Percentiles rank a stretch among this genome's conserved stretches.
Evolutionary conservation across 106 monocot species (phyloP).

Genomic region (Phalaenopsis equestris): DNA sequence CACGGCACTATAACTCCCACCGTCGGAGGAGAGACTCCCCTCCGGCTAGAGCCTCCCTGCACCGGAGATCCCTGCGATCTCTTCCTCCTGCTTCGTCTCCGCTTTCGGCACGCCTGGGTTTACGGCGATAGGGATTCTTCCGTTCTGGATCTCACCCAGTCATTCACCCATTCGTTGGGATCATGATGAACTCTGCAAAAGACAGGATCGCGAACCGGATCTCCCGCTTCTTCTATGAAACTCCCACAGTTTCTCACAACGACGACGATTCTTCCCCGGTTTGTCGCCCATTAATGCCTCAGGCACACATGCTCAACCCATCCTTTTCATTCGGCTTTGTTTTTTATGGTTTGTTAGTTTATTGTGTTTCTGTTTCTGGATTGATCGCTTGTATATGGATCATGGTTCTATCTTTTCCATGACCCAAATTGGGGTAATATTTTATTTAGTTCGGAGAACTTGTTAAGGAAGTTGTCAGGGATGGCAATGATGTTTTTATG

Average conservation of each 20-base stretch:
- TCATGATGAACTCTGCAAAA: conserved; percentile 50
- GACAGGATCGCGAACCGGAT: conserved; percentile 60
- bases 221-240: conserved; percentile 51
- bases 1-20: too few relatives aligned
- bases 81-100: neutral
- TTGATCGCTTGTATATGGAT: neutral
- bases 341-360: neutral
- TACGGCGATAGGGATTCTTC: neutral
- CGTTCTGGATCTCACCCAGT: neutral
- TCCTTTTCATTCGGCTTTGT: neutral
- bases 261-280: conserved; percentile 1
- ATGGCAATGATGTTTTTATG: neutral
- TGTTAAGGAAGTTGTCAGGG: neutral
- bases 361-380: neutral
- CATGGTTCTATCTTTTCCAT: neutral
- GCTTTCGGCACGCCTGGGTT: neutral
- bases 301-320: neutral
- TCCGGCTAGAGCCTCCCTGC: too few relatives aligned
- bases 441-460: neutral
- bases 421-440: neutral
- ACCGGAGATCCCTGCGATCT: neutral
- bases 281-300: neutral
- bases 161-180: too few relatives aligned
- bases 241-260: conserved; percentile 13
- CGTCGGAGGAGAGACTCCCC: too few relatives aligned